Percentiles rank a stretch among this genome's conserved stretches.
Evolutionary conservation across 306 rosid genomes (phyloP).

Genomic region (Medicago ruthenica): DNA sequence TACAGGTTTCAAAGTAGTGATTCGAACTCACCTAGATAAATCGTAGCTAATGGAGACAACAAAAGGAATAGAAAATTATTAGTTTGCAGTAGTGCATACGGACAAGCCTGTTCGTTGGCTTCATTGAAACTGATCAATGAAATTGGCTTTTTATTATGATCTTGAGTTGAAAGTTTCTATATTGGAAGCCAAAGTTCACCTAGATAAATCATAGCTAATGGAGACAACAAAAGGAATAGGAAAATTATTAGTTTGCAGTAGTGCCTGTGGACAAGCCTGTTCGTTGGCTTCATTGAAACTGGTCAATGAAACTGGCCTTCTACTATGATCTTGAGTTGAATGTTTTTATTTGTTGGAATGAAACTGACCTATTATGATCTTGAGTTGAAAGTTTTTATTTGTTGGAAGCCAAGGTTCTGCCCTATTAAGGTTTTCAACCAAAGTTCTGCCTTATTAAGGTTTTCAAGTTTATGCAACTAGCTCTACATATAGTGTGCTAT

Average conservation of each 20-base stretch:
- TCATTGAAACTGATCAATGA: neutral
- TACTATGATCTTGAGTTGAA: conserved; percentile 5
- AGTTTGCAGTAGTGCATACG: conserved; percentile 24
- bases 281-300: conserved; percentile 4
- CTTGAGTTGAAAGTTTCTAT: conserved; percentile 8
- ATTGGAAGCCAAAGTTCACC: neutral
- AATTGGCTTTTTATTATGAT: conserved; percentile 10
- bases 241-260: conserved; percentile 27
- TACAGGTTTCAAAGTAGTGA: conserved; percentile 9
- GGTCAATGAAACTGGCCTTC: neutral
- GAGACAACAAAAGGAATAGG: conserved; percentile 12
- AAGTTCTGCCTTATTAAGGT: conserved; percentile 26
- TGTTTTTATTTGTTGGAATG: neutral
- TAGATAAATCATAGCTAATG: neutral
- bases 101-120: neutral
- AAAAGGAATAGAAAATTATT: conserved; percentile 18
- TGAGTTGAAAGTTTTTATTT: too few species aligned
- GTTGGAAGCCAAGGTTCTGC: too few species aligned
- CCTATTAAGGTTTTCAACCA: too few species aligned
- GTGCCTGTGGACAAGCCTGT: neutral
- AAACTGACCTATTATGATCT: conserved; percentile 1
- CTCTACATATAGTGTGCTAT: neutral
- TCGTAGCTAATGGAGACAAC: neutral
- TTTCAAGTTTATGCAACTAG: conserved; percentile 18
- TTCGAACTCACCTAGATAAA: conserved; percentile 8